A percentile compares a stretch with the other conserved stretches of the same genome.
Evolutionary conservation across 805 yeast genomes (phyloP).

Genomic region (Ogataea methanolica): DNA sequence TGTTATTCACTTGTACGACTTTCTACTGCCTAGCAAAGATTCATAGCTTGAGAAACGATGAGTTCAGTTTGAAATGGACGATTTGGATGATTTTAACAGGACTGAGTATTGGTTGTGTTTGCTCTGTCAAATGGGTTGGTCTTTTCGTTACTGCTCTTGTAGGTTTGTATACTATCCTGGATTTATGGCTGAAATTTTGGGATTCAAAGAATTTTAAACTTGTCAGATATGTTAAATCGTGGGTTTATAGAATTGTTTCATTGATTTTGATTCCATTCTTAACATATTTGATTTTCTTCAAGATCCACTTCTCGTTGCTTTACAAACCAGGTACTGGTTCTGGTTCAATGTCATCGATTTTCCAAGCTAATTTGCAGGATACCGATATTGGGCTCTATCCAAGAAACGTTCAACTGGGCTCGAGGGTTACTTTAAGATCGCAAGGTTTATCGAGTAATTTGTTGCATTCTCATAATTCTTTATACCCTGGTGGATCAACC

Average conservation of each 20-base stretch:
- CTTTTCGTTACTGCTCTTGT: constrained; percentile 80
- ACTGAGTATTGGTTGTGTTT: constrained; percentile 71
- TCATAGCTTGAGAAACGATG: constrained; percentile 40
- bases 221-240: constrained; percentile 51
- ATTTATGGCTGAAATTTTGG: constrained; percentile 89
- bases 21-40: constrained; percentile 54
- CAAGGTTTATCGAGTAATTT: constrained; percentile 71
- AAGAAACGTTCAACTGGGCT: constrained; percentile 59
- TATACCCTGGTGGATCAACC: constrained; percentile 85
- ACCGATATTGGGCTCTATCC: constrained; percentile 61
- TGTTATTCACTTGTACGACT: constrained; percentile 72
- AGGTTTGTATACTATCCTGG: constrained; percentile 84
- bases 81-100: constrained; percentile 62
- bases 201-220: constrained; percentile 44
- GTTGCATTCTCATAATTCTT: constrained; percentile 81
- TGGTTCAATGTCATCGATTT: constrained; percentile 63
- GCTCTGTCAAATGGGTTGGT: constrained; percentile 86
- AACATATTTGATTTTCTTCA: constrained; percentile 70
- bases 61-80: constrained; percentile 40
- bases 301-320: constrained; percentile 72
- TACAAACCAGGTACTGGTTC: constrained; percentile 81
- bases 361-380: constrained; percentile 73
- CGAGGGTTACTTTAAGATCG: constrained; percentile 55
- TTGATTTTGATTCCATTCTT: constrained; percentile 68
- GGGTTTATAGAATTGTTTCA: constrained; percentile 62